phyloP scores from a whole-genome alignment of 805 yeast species.

The Cyberlindnera mycetangii region DNA sequence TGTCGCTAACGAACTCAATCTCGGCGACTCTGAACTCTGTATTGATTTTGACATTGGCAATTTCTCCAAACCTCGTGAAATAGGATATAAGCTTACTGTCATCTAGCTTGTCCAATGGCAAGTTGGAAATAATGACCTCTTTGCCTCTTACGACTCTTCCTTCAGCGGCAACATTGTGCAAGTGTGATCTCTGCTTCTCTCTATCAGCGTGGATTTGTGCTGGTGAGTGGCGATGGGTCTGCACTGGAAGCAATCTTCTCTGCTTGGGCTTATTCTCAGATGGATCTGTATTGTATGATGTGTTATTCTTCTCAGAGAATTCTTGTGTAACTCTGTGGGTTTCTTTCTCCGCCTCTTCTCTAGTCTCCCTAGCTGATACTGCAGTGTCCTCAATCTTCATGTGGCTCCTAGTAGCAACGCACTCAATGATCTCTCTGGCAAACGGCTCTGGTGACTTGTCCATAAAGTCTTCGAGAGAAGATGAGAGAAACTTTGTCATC shows the following conservation, averaged over 20 bases:
- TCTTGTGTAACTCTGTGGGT: constrained; percentile 14
- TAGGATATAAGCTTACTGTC: constrained; percentile 32
- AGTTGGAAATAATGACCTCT: constrained; percentile 37
- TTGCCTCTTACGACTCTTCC: constrained; percentile 15
- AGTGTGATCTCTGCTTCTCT: constrained; percentile 10
- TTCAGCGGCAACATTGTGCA: constrained; percentile 7
- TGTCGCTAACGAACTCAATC: constrained; percentile 36
- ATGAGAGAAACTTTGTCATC: constrained; percentile 30
- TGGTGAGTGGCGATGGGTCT: background rate
- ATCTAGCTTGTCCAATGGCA: constrained; percentile 41
- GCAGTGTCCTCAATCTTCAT: background rate
- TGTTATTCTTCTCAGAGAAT: constrained; percentile 14
- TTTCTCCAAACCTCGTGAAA: constrained; percentile 41
- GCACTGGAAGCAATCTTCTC: background rate
- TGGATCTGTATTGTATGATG: constrained; percentile 12
- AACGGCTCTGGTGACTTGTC: constrained; percentile 23
- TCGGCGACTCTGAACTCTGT: constrained; percentile 32
- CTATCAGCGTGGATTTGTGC: background rate
- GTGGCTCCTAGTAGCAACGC: constrained; percentile 15
- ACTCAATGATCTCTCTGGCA: constrained; percentile 30
- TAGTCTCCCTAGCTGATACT: background rate
- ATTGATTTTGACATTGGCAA: constrained; percentile 31
- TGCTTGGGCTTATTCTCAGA: constrained; percentile 9
- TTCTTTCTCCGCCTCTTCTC: constrained; percentile 7
- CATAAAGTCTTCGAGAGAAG: constrained; percentile 38